Evolutionary conservation across 768 basidiomycete genomes (phyloP).

Genomic region (Daedaleopsis sinensis): DNA sequence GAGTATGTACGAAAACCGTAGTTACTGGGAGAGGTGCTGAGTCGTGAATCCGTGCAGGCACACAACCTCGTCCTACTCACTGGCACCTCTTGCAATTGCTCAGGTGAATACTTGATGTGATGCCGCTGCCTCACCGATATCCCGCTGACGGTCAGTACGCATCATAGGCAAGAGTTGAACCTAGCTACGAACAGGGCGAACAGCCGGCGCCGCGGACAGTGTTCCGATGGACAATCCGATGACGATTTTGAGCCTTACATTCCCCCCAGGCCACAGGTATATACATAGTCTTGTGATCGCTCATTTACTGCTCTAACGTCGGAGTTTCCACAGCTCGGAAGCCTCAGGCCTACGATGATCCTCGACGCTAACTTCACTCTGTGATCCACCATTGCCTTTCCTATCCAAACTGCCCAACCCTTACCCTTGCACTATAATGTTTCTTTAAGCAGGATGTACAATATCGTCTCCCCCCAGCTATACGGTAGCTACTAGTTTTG

Average conservation of each 20-base stretch:
- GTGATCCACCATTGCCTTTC: not conserved
- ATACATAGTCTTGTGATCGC: not conserved
- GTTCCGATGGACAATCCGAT: not conserved
- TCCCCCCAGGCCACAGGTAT: not conserved
- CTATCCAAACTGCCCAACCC: not conserved
- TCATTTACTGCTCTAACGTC: too few relatives aligned
- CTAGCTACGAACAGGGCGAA: not conserved
- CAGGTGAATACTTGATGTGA: not conserved
- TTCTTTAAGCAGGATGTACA: not conserved
- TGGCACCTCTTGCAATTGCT: not conserved
- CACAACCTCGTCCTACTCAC: not conserved
- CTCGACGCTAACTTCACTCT: not conserved
- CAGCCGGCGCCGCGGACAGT: not conserved
- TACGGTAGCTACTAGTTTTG: not conserved
- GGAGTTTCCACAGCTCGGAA: not conserved
- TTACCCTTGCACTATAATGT: not conserved
- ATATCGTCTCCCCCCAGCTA: not conserved
- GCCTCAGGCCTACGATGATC: not conserved
- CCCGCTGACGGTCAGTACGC: not conserved
- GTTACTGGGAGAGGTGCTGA: not conserved
- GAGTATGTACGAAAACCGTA: constrained; percentile 9
- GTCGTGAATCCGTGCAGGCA: not conserved
- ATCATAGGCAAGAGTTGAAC: not conserved
- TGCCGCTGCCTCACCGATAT: not conserved
- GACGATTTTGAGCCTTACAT: not conserved